Evolutionary conservation across 352 stramenopile genomes (phyloP).

Genomic region (Phytophthora boehmeriae): DNA sequence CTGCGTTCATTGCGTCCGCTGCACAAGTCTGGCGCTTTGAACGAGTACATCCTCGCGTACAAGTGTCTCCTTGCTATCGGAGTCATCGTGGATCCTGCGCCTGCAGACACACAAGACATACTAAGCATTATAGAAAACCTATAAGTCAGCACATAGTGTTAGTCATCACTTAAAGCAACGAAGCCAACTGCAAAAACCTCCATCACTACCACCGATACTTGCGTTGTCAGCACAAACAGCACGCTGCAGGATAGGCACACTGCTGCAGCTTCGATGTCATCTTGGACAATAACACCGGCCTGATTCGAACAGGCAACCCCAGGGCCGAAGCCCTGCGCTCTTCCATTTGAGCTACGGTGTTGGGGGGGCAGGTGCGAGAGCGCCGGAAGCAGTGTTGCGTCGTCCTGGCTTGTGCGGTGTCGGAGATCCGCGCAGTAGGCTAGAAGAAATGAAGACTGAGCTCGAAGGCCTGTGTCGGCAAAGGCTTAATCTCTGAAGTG

Average conservation of each 20-base stretch:
- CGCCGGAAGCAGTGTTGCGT: too few species aligned
- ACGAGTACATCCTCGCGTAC: conserved; percentile 8
- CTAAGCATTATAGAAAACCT: not conserved
- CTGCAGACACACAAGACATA: conserved; percentile 8
- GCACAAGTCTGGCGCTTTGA: conserved; percentile 1
- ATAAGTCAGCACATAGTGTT: not conserved
- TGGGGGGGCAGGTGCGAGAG: not conserved
- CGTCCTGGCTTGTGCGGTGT: too few species aligned
- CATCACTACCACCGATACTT: too few species aligned
- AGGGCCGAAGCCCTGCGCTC: not conserved
- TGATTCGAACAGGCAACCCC: not conserved
- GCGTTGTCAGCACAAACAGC: too few species aligned
- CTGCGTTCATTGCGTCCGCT: conserved; percentile 7
- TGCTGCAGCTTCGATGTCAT: not conserved
- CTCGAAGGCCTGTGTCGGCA: not conserved
- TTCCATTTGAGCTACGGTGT: not conserved
- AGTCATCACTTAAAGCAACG: too few species aligned
- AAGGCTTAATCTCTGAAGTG: not conserved
- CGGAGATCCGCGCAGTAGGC: not conserved
- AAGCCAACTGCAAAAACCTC: too few species aligned
- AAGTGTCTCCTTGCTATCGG: conserved; percentile 6
- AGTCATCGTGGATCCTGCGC: conserved; percentile 5
- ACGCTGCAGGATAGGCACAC: not conserved
- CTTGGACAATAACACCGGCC: not conserved
- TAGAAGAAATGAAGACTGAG: not conserved